Evolutionary conservation across 306 rosid genomes (phyloP), one percentile per base, ranked within the genome.

Genomic region (Coriaria nepalensis): DNA sequence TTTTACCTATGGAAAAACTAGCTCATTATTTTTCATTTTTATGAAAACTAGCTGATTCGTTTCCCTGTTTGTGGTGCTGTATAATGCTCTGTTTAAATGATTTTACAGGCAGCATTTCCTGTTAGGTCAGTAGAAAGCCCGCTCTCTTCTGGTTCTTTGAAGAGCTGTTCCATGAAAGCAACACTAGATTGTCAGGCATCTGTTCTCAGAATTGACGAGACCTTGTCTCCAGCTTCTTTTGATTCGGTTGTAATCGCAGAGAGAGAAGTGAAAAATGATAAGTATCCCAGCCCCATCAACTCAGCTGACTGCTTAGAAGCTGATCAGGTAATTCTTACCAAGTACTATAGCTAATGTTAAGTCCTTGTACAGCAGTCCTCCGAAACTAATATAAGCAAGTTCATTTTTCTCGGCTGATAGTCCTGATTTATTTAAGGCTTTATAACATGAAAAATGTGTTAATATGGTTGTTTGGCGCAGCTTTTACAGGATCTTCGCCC

Each of bases 211-310:
- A 78, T 83, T 52, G 93, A 81, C 39, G 96, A 80, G 57, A 73
- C 78, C 65, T 65, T 81, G 79, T 85, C 95, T 5, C 94, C 98
- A 9, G 86, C 76, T 0, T 84, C 92, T 59, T 81, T 81, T 10
- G 97, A 82, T 77, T 90, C 95, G 7, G 94, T 79, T 56, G 93
- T 84, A 33, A 74, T 90, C 64, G 86, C 73, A 6, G 95, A 78
- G 67, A 73, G 85, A 59, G 94, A 87, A 63, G 63, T 80, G n/a
- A 81, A 74, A 69, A 78, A 61, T 65, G 84, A 74, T 11, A 82
- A 66, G 60, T 82, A 63, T 57, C 62, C 65, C 4, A 78, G 82
- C 59, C 87, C 85, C 52, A 72, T 78, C 56, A 73, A 65, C 63
- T 47, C 86, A 13, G 81, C 68, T 11, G 83, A 78, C 62, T 79